phyloP scores from a whole-genome alignment of 31 red algal genomes.

The Porphyra umbilicalis region DNA sequence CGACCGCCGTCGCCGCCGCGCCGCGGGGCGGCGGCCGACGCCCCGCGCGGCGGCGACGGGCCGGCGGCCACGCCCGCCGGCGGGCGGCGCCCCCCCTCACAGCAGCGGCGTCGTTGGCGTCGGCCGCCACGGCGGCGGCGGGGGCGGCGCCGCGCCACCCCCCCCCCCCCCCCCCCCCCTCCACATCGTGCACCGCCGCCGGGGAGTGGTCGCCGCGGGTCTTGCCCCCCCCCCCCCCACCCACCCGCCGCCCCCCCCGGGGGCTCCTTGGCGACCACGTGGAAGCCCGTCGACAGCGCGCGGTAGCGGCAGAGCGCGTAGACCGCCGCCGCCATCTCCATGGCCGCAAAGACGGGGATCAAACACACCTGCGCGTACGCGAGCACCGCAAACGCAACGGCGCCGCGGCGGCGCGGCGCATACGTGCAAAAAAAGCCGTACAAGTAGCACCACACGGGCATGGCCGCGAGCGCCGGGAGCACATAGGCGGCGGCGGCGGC shows the following conservation, averaged over 20 bases:
- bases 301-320: constrained; percentile 39
- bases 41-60: too few species aligned
- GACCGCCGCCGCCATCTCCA: constrained; percentile 36
- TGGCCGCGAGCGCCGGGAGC: constrained; percentile 34
- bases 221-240: too few species aligned
- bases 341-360: constrained; percentile 55
- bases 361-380: constrained; percentile 32
- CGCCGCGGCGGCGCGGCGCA: constrained; percentile 22
- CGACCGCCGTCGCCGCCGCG: too few species aligned
- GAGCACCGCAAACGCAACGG: constrained; percentile 30
- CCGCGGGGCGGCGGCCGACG: too few species aligned
- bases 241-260: background rate
- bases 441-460: constrained; percentile 60
- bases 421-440: constrained; percentile 64
- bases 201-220: too few species aligned
- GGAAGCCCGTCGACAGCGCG: constrained; percentile 32
- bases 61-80: too few species aligned
- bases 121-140: too few species aligned
- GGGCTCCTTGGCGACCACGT: constrained; percentile 60
- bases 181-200: too few species aligned
- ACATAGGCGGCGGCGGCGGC: background rate
- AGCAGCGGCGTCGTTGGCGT: too few species aligned
- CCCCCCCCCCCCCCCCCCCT: too few species aligned
- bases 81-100: too few species aligned
- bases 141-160: too few species aligned